Base-by-base conservation (phyloP, 2,329 filamentous ascomycete genomes). In the Beauveria varroae region DNA sequence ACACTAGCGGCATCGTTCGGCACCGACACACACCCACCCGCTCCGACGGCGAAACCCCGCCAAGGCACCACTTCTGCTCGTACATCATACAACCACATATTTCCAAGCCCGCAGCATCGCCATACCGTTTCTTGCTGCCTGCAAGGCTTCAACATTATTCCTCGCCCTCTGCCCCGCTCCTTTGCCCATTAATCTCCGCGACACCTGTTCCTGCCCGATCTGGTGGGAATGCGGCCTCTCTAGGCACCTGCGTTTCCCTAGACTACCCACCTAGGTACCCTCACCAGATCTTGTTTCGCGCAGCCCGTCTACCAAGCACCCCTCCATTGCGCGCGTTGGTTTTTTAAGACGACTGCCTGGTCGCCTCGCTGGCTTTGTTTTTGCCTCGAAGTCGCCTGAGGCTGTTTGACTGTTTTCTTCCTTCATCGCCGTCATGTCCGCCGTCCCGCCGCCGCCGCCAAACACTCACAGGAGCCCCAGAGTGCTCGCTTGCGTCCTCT, bases 401-500 rank as follows among this genome's bases (percentile, higher is more conserved):
- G 41, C 24, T 22, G 20, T 51, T 26, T 28, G 44, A 4, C 26
- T 16, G 8, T n/a, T 6, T 14, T 26, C 30, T 18, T 40, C 16
- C 40, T 20, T 16, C 47, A 52, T 41, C 28, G 20, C n/a, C 50
- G 26, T 50, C 55, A 62, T 57, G 49, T 57, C 56, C 26, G 49
- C 61, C 16, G 46, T 57, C 4, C 37, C 46, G 20, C 61, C 61
- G 51, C 58, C 52, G 10, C 24, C 57, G 20, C 43, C 46, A 14
- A 26, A 54, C 37, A 5, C 69, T 55, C 70, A 71, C 60, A 81
- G 78, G 68, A 71, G 75, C 14, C 71, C 74, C 16, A 74, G 81
- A 65, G 76, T 83, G 52, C 72, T 83, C 62, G 80, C 80, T 22
- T 84, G 82, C 65, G 80, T 83, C 22, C 74, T 85, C 43, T 86